Evolutionary conservation across 2,329 filamentous ascomycete species (phyloP).

Genomic region (Penicillium sp.): DNA sequence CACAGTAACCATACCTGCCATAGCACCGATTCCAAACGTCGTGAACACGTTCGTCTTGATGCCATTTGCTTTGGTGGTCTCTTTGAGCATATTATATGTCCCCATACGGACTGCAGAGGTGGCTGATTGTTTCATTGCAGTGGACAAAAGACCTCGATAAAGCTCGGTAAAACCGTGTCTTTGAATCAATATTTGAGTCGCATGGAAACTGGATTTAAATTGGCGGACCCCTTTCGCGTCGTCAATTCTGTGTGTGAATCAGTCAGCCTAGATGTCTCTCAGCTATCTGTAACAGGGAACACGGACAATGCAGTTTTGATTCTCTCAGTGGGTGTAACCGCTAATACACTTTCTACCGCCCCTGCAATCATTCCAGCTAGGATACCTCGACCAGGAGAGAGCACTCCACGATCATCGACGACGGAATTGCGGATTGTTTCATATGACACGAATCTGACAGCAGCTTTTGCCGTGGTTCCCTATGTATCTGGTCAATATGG

Average conservation of each 20-base stretch:
- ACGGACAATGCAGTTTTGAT: constrained; percentile 66
- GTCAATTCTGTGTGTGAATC: constrained; percentile 60
- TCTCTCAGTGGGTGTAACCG: constrained; percentile 70
- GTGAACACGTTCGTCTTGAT: constrained; percentile 56
- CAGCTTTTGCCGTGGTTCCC: constrained; percentile 67
- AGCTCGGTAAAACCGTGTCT: constrained; percentile 61
- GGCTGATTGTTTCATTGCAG: constrained; percentile 65
- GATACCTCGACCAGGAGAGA: constrained; percentile 62
- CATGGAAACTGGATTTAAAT: constrained; percentile 58
- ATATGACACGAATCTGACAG: constrained; percentile 68
- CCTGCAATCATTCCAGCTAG: constrained; percentile 68
- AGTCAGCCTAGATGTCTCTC: too few relatives aligned
- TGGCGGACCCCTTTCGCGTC: constrained; percentile 57
- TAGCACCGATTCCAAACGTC: constrained; percentile 66
- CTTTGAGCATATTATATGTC: constrained; percentile 66
- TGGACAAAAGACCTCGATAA: constrained; percentile 64
- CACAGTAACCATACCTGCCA: constrained; percentile 61
- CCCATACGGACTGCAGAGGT: constrained; percentile 67
- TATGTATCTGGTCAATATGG: neutral
- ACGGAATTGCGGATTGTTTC: constrained; percentile 65
- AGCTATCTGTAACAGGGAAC: too few relatives aligned
- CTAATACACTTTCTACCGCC: constrained; percentile 64
- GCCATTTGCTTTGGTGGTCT: constrained; percentile 55
- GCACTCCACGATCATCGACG: constrained; percentile 57
- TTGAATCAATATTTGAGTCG: constrained; percentile 52